Percentiles rank a stretch among this genome's conserved stretches.
These are phyloP conservation scores for Anacardium occidentale DNA, from an alignment of 345 rosid species.

Conservation along the genomic window DNA sequence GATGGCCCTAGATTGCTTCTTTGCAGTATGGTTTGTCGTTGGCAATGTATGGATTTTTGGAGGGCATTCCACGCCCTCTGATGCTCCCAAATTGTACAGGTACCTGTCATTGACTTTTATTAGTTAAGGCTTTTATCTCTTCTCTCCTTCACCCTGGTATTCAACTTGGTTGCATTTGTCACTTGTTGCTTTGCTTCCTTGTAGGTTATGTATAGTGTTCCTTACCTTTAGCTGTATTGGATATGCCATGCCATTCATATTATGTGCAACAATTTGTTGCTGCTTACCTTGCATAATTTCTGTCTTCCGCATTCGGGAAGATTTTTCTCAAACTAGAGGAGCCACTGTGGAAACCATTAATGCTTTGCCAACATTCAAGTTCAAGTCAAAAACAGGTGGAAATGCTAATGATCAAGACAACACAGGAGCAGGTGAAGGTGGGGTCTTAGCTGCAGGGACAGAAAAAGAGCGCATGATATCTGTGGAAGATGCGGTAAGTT, in stretches of 20 bases:
- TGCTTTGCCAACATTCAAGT: constrained; percentile 74
- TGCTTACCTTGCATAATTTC: constrained; percentile 92
- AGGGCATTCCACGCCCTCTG: constrained; percentile 65
- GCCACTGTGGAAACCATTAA: constrained; percentile 63
- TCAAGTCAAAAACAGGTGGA: constrained; percentile 41
- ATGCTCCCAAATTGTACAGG: constrained; percentile 92
- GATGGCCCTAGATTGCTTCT: constrained; percentile 90
- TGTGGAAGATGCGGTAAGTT: constrained; percentile 90
- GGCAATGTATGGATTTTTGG: constrained; percentile 97
- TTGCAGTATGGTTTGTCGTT: constrained; percentile 94
- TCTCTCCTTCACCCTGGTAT: not conserved
- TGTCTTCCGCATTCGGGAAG: constrained; percentile 70
- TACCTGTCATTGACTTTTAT: constrained; percentile 12
- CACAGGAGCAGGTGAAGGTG: constrained; percentile 56
- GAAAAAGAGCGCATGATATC: constrained; percentile 68
- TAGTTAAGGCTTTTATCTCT: not conserved
- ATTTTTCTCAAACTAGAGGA: constrained; percentile 74
- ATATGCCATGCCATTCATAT: constrained; percentile 91
- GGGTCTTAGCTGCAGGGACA: constrained; percentile 66
- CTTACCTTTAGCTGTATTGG: constrained; percentile 91
- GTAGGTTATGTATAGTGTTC: constrained; percentile 90
- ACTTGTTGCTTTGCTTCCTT: constrained; percentile 23
- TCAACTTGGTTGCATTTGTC: constrained; percentile 2
- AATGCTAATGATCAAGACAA: constrained; percentile 40
- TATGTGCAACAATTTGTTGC: constrained; percentile 88